Conservation (phyloP, 305 asterid genomes). For the Plantago coronopus region DNA sequence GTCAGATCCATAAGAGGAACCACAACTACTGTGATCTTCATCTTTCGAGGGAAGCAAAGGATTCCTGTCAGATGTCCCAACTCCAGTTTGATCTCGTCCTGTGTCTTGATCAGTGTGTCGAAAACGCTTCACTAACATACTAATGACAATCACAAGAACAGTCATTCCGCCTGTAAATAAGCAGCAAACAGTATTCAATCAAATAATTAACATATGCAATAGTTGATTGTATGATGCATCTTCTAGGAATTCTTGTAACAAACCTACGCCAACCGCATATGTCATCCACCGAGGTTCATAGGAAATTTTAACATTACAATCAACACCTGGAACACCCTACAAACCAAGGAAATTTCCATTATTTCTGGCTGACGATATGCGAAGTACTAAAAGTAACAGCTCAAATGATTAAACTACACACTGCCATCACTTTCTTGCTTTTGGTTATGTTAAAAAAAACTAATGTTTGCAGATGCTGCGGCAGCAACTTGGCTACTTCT, state of each 20-base stretch:
- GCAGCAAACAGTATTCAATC: conserved; percentile 17
- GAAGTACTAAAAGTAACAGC: background rate
- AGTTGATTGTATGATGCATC: no score
- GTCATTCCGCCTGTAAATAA: conserved; percentile 49
- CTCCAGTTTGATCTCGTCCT: conserved; percentile 31
- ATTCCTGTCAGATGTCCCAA: conserved; percentile 36
- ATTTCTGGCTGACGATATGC: background rate
- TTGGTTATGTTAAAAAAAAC: no score
- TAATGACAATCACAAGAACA: conserved; percentile 36
- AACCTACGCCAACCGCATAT: conserved; percentile 61
- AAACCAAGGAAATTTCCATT: conserved; percentile 20
- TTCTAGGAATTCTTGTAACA: background rate
- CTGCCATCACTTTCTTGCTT: no score
- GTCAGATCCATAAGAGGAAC: conserved; percentile 51
- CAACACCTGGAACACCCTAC: conserved; percentile 44
- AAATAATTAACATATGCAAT: conserved; percentile 4
- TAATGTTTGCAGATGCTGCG: no score
- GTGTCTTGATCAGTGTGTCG: conserved; percentile 28
- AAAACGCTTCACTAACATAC: conserved; percentile 31
- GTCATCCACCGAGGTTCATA: conserved; percentile 72
- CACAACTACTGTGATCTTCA: conserved; percentile 39
- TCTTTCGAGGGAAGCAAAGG: conserved; percentile 57
- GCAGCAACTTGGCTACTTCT: background rate
- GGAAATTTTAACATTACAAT: conserved; percentile 50
- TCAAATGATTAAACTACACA: background rate